phyloP scores from a whole-genome alignment of 805 yeast genomes.

The Candida chilensis region DNA sequence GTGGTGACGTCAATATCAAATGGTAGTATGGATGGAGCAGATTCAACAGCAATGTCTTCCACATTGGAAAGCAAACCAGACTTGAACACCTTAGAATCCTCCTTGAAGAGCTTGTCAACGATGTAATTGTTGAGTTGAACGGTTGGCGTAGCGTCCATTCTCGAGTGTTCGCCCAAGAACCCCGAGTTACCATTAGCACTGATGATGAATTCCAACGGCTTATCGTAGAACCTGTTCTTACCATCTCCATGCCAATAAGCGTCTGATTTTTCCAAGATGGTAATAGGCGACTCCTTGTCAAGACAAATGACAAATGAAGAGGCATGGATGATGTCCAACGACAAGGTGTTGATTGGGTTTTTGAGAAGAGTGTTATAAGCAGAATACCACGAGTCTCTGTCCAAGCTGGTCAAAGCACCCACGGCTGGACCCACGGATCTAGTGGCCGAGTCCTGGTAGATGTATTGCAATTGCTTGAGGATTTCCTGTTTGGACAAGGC shows the following conservation, averaged over 20 bases:
- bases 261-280: slow-evolving; percentile 76
- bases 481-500: slow-evolving; percentile 38
- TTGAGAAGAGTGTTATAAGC: slow-evolving; percentile 48
- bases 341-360: slow-evolving; percentile 47
- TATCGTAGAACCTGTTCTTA: slow-evolving; percentile 82
- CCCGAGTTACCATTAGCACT: slow-evolving; percentile 83
- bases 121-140: slow-evolving; percentile 77
- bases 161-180: slow-evolving; percentile 92
- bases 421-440: slow-evolving; percentile 42
- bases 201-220: slow-evolving; percentile 80
- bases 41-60: too few species aligned
- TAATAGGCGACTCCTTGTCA: slow-evolving; percentile 64
- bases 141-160: slow-evolving; percentile 98
- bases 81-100: slow-evolving; percentile 25
- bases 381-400: slow-evolving; percentile 74
- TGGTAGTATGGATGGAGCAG: too few species aligned
- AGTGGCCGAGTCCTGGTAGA: slow-evolving; percentile 31
- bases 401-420: slow-evolving; percentile 74
- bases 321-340: slow-evolving; percentile 61
- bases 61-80: slow-evolving; percentile 8
- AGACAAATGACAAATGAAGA: slow-evolving; percentile 76
- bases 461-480: slow-evolving; percentile 48
- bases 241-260: slow-evolving; percentile 97
- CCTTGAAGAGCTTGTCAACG: slow-evolving; percentile 42
- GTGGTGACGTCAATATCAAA: slow-evolving; percentile 48